Evolutionary conservation across 75 land plant species (phyloP).

Genomic region (Cunninghamia lanceolata): DNA sequence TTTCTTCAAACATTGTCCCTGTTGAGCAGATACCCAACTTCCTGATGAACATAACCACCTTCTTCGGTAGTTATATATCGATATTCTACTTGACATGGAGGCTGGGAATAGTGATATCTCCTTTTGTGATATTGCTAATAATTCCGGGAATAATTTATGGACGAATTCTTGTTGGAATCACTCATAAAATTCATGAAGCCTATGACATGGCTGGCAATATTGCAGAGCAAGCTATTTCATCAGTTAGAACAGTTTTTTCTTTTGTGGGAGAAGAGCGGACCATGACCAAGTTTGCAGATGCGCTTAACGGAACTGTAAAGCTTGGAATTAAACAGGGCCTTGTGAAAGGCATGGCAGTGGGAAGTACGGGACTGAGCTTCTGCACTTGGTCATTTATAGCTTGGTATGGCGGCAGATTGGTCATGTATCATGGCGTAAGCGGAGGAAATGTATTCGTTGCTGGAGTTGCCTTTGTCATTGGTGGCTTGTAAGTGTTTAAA

Average conservation of each 20-base stretch:
- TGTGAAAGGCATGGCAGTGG: constrained; percentile 49
- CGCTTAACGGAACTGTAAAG: constrained; percentile 27
- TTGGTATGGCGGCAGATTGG: constrained; percentile 39
- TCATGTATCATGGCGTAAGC: constrained; percentile 27
- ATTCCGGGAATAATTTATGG: constrained; percentile 49
- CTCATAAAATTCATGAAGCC: constrained; percentile 11
- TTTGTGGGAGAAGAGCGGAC: constrained; percentile 45
- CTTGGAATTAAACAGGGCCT: constrained; percentile 54
- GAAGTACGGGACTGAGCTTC: constrained; percentile 49
- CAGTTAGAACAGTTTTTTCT: constrained; percentile 53
- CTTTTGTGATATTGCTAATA: constrained; percentile 31
- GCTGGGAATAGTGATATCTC: constrained; percentile 25
- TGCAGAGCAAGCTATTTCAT: constrained; percentile 45
- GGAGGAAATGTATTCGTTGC: constrained; percentile 32
- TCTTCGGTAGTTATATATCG: constrained; percentile 21
- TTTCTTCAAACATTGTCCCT: neutral
- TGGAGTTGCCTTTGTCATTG: constrained; percentile 26
- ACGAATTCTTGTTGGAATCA: constrained; percentile 11
- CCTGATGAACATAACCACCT: constrained; percentile 20
- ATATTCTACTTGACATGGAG: constrained; percentile 23
- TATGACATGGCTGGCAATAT: constrained; percentile 31
- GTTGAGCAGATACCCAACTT: constrained; percentile 37
- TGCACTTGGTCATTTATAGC: constrained; percentile 39
- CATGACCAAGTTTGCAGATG: constrained; percentile 10
- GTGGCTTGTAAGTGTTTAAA: constrained; percentile 42